Base-by-base conservation (phyloP, 306 rosid genomes). In the Prosopis cineraria region DNA sequence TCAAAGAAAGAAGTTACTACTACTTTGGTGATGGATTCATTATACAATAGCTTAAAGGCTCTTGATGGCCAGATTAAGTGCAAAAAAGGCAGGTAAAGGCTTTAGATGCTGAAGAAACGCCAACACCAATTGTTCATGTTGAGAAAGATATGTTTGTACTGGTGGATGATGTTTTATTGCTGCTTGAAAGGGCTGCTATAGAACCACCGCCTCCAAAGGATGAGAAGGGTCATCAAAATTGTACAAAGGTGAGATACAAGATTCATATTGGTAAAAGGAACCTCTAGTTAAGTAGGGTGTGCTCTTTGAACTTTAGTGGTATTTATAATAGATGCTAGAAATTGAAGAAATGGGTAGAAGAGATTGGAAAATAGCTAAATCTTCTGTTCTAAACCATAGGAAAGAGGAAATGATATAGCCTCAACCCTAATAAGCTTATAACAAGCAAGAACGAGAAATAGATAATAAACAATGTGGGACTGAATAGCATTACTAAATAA, bases 141-240 rank as follows among this genome's bases (percentile, higher is more conserved):
- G 99, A 96, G 83, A 96, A 96, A 81, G 99, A 93, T 77, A 83
- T 81, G 80, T 93, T 96, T 86, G 90, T 91, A 25, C 80, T 96
- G 83, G 98, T 86, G 83, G 99, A 93, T 88, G 99, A 96, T 89
- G 97, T 96, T 56, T 85, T 96, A 45, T 62, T 80, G 48, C 86
- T 96, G 70, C 98, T 96, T 83, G 94, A 93, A 89, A 93, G 99
- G 86, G 99, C 98, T 80, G 94, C 98, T 60, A 31, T 90, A 76
- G 99, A 96, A 79, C 98, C 98, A 72, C 87, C 93, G 77, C 98
- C 99, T 81, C 99, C 99, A 0, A 96, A 96, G 87, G 99, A 96
- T 76, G 99, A 96, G 89, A 96, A 96, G 84, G 99, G 98, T 83
- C 98, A 98, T 72, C 99, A 96, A 82, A 96, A 96, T 84, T 98